Evolutionary conservation across 768 basidiomycete species (phyloP).

Genomic region (Podaxis pistillaris): DNA sequence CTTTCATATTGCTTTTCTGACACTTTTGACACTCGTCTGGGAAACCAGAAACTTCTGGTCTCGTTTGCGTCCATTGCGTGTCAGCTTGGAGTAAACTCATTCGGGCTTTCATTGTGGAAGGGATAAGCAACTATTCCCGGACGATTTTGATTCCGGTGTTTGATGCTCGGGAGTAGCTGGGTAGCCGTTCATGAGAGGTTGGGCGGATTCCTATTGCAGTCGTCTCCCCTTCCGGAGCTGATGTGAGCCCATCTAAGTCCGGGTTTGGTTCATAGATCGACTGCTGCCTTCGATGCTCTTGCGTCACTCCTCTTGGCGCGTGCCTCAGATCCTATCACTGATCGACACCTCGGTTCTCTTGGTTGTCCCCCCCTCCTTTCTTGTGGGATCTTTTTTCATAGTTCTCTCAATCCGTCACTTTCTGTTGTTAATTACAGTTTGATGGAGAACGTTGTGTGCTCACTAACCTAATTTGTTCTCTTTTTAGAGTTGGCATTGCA

Average conservation of each 20-base stretch:
- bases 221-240: neutral
- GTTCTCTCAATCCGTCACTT: neutral
- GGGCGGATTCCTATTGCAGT: neutral
- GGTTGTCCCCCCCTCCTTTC: neutral
- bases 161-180: neutral
- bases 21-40: too few species aligned
- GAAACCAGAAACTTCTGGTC: too few species aligned
- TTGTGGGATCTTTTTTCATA: neutral
- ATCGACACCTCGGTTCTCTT: neutral
- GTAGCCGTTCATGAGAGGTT: neutral
- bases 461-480: neutral
- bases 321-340: neutral
- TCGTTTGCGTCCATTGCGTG: too few species aligned
- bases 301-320: neutral
- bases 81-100: neutral
- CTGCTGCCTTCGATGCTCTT: neutral
- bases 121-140: slow-evolving; percentile 2
- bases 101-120: neutral
- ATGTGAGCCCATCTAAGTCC: neutral
- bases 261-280: neutral
- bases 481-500: slow-evolving; percentile 64
- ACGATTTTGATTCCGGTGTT: neutral
- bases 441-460: neutral
- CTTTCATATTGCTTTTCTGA: too few species aligned
- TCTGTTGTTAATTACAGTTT: neutral